phyloP scores from a whole-genome alignment of 805 yeast species.

The Sugiyamaella boreocaroliniensis region DNA sequence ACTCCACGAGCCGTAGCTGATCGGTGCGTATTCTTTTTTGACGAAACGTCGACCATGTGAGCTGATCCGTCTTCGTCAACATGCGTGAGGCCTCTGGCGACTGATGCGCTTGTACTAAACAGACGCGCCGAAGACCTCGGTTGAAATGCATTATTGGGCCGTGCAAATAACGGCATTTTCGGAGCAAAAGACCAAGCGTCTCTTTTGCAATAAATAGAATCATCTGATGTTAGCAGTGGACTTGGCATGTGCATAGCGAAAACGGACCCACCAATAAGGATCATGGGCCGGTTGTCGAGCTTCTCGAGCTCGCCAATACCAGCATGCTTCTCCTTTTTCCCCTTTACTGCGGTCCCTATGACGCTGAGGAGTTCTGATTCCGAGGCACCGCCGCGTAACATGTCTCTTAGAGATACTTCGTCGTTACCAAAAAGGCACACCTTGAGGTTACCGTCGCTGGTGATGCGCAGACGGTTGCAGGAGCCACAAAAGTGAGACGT shows the following conservation, averaged over 20 bases:
- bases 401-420: conserved; percentile 43
- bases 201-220: too few species aligned
- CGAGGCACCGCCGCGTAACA: conserved; percentile 34
- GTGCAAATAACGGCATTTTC: not conserved
- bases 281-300: conserved; percentile 49
- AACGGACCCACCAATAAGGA: conserved; percentile 46
- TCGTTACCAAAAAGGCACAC: conserved; percentile 50
- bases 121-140: not conserved
- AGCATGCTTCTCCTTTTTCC: conserved; percentile 46
- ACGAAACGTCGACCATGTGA: conserved; percentile 44
- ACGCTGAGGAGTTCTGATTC: conserved; percentile 35
- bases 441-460: conserved; percentile 49
- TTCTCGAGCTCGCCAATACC: conserved; percentile 42
- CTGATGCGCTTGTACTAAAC: too few species aligned
- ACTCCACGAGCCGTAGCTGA: conserved; percentile 40
- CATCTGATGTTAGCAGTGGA: not conserved
- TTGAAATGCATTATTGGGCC: not conserved
- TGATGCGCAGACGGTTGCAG: conserved; percentile 46
- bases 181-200: not conserved
- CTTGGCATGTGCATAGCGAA: not conserved
- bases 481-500: conserved; percentile 46
- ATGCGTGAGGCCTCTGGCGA: conserved; percentile 30
- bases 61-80: conserved; percentile 38
- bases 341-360: conserved; percentile 42
- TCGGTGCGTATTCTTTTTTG: conserved; percentile 36